Percentiles rank a stretch among this genome's conserved stretches.
Evolutionary conservation across 2,329 filamentous ascomycete species (phyloP).

Genomic region (Escovopsis sp.): DNA sequence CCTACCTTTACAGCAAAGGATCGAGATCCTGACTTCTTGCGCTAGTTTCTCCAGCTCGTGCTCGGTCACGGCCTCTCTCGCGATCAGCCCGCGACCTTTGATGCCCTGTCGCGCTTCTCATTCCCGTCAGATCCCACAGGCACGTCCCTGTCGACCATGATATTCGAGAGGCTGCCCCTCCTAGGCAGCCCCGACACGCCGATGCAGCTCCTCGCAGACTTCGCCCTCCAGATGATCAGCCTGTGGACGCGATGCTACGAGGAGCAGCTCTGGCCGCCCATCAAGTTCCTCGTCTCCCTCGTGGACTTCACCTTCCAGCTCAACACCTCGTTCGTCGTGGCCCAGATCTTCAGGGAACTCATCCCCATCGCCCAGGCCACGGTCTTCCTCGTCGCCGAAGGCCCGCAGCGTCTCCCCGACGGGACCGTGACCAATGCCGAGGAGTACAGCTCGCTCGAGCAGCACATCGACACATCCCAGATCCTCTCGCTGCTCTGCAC

Average conservation of each 20-base stretch:
- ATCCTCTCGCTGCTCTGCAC: slow-evolving; percentile 53
- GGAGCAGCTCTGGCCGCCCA: slow-evolving; percentile 46
- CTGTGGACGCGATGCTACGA: slow-evolving; percentile 54
- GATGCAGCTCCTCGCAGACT: slow-evolving; percentile 44
- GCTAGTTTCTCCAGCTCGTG: slow-evolving; percentile 44
- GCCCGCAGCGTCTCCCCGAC: slow-evolving; percentile 33
- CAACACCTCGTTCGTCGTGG: slow-evolving; percentile 42
- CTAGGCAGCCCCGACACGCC: slow-evolving; percentile 34
- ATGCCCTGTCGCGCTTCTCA: slow-evolving; percentile 46
- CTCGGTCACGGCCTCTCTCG: slow-evolving; percentile 44
- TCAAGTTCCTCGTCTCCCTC: slow-evolving; percentile 50
- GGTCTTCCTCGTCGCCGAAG: slow-evolving; percentile 42
- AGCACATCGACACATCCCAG: slow-evolving; percentile 45
- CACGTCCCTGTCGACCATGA: slow-evolving; percentile 47
- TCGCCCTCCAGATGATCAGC: slow-evolving; percentile 46
- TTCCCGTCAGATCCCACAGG: slow-evolving; percentile 46
- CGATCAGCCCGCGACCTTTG: slow-evolving; percentile 46
- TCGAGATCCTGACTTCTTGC: slow-evolving; percentile 9
- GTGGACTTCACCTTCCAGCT: slow-evolving; percentile 47
- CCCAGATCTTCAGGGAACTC: slow-evolving; percentile 41
- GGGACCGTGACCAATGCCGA: slow-evolving; percentile 30
- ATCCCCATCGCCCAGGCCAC: slow-evolving; percentile 42
- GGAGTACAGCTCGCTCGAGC: slow-evolving; percentile 24
- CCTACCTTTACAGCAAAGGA: too few species aligned
- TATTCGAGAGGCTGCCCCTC: slow-evolving; percentile 50